A percentile compares a stretch with the other conserved stretches of the same genome.
These are phyloP conservation scores for Sanghuangporus weigelae DNA, from an alignment of 1,284 basidiomycete species.

Conservation along the genomic window DNA sequence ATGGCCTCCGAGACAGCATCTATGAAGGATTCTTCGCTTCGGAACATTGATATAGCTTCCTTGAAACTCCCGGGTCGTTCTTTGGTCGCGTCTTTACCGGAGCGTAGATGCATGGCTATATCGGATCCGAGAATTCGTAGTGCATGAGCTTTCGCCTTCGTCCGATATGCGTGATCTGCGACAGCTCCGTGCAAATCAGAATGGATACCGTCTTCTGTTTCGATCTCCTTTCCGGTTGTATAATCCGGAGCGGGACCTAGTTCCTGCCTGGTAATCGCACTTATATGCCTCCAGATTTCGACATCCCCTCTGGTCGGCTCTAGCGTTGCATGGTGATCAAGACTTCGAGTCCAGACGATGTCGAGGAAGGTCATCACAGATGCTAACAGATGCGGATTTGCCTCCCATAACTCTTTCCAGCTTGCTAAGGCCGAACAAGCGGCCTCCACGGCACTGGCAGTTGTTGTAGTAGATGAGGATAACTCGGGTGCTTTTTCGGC, in stretches of 20 bases:
- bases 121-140: conserved; percentile 69
- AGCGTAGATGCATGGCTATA: conserved; percentile 51
- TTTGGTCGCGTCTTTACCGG: conserved; percentile 31
- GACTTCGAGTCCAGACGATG: conserved; percentile 77
- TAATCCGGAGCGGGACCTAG: conserved; percentile 65
- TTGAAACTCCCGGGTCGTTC: conserved; percentile 49
- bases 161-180: conserved; percentile 63
- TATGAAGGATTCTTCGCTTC: conserved; percentile 51
- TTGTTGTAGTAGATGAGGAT: conserved; percentile 25
- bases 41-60: conserved; percentile 51
- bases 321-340: conserved; percentile 66
- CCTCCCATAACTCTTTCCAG: conserved; percentile 71
- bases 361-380: conserved; percentile 77
- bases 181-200: conserved; percentile 59
- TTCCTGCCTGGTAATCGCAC: conserved; percentile 56
- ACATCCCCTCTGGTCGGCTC: conserved; percentile 49
- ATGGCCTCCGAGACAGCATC: conserved; percentile 65
- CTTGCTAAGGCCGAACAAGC: conserved; percentile 61
- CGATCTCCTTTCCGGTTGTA: conserved; percentile 40
- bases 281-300: conserved; percentile 61
- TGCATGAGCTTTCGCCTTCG: conserved; percentile 70
- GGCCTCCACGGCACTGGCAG: conserved; percentile 51
- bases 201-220: conserved; percentile 46
- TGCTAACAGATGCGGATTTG: conserved; percentile 72
- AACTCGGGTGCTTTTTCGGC: conserved; percentile 23